A percentile compares a stretch with the other conserved stretches of the same genome.
Evolutionary conservation across 179 eudicot genomes (phyloP).

Genomic region (Beta lomatogona): DNA sequence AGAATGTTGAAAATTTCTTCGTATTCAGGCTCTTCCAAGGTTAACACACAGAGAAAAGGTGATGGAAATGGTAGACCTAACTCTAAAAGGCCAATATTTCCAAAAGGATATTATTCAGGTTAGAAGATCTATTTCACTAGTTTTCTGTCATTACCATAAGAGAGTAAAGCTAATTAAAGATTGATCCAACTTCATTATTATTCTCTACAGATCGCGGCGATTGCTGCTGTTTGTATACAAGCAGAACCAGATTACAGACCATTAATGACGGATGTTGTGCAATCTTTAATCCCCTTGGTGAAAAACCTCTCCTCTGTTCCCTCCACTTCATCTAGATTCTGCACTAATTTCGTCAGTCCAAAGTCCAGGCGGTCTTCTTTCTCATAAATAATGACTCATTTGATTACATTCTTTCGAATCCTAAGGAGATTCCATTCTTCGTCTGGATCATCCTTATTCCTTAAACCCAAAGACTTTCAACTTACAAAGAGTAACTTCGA

Average conservation of each 20-base stretch:
- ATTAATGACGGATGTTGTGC: constrained; percentile 92
- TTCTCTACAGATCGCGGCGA: constrained; percentile 76
- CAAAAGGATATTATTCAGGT: constrained; percentile 93
- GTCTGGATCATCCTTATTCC: too few relatives aligned
- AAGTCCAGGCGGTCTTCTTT: constrained; percentile 38
- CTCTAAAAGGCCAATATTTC: constrained; percentile 70
- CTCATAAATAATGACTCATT: constrained; percentile 17
- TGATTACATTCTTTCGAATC: not conserved
- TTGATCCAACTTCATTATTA: constrained; percentile 4
- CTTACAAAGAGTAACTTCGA: not conserved
- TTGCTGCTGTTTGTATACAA: constrained; percentile 95
- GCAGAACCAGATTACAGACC: constrained; percentile 93
- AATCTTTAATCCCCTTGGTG: constrained; percentile 81
- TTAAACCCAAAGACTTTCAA: not conserved
- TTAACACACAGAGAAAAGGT: constrained; percentile 76
- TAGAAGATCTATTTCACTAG: constrained; percentile 14
- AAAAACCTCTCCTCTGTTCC: constrained; percentile 50
- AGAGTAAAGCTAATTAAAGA: not conserved
- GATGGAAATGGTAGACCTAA: constrained; percentile 83
- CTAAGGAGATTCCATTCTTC: not conserved
- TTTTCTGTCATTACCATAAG: not conserved
- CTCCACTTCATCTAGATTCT: constrained; percentile 52
- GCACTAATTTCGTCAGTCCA: constrained; percentile 46
- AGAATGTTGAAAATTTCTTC: constrained; percentile 9
- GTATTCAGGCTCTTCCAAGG: constrained; percentile 82